Evolutionary conservation across 2,329 filamentous ascomycete species (phyloP), one percentile per base, ranked within the genome.

Genomic region (Sordariomycetes sp.): DNA sequence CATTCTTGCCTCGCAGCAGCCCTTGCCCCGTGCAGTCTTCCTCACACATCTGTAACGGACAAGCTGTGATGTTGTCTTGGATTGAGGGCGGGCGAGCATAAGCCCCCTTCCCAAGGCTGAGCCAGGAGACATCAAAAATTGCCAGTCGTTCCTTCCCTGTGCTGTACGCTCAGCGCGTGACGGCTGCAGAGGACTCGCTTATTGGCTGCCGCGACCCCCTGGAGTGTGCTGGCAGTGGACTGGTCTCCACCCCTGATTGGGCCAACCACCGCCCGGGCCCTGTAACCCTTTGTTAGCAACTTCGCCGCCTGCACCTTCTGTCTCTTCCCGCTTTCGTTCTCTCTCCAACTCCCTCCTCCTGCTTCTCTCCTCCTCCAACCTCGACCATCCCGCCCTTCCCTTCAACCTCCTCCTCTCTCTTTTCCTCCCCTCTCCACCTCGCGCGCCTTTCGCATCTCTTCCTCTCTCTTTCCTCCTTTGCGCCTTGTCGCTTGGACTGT

Each of bases 391-490:
- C 14, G 18, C 24, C 33, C 33, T 29, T 29, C 19, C 12, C 26
- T 28, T 36, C 24, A 17, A n/a, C 21, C 18, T 26, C 26, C 26
- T 30, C 26, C 23, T 35, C 32, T 38, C 21, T 35, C 36, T 24
- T 27, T 33, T 21, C 20, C 29, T 16, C 16, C 34, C 20, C 31
- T 33, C 36, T 33, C 27, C 27, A 17, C 36, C 30, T 36, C 34
- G n/a, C 17, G 23, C 30, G 25, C 32, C 24, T 37, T 35, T 34
- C 25, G 24, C 35, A 14, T 35, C 17, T 32, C 32, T 37, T 38
- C 35, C 33, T 42, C 37, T 32, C 36, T 35, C 32, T 35, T 32
- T 35, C 15, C 28, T 35, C 38, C 28, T 14, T 20, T 35, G 26
- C 18, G 30, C 31, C 33, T 32, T 25, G 24, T 29, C n/a, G 20